phyloP scores from a whole-genome alignment of 2,329 filamentous ascomycete genomes.

The Chlorencoelia australis region DNA sequence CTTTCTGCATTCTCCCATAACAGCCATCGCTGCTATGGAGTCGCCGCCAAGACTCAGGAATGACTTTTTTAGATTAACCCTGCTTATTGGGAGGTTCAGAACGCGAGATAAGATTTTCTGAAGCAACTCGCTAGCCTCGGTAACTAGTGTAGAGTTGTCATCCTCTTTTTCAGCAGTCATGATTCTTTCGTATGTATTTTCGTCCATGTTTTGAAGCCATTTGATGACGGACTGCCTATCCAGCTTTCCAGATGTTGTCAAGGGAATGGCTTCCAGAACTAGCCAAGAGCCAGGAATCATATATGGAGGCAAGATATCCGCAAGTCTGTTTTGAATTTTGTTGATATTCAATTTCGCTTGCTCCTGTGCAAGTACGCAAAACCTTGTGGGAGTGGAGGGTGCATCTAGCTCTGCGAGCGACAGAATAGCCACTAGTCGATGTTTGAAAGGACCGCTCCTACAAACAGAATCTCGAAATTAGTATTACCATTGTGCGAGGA shows the following conservation, averaged over 20 bases:
- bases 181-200: not conserved
- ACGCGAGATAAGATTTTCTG: not conserved
- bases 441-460: not conserved
- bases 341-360: not conserved
- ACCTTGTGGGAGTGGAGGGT: not conserved
- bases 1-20: conserved; percentile 32
- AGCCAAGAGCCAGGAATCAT: conserved; percentile 29
- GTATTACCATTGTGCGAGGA: too few relatives aligned
- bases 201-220: conserved; percentile 3
- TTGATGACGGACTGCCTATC: conserved; percentile 28
- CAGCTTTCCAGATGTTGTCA: conserved; percentile 26
- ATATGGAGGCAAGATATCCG: conserved; percentile 22
- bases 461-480: too few relatives aligned
- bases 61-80: not conserved
- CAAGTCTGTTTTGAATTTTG: not conserved
- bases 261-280: conserved; percentile 23
- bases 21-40: conserved; percentile 31
- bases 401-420: not conserved
- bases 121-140: not conserved
- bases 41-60: conserved; percentile 25
- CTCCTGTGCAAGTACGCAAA: not conserved
- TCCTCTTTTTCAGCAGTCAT: not conserved
- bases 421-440: not conserved
- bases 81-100: not conserved
- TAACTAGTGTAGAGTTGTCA: not conserved